Base-by-base conservation (phyloP, 2,329 filamentous ascomycete species). In the Teratosphaeria pseudoeucalypti region DNA sequence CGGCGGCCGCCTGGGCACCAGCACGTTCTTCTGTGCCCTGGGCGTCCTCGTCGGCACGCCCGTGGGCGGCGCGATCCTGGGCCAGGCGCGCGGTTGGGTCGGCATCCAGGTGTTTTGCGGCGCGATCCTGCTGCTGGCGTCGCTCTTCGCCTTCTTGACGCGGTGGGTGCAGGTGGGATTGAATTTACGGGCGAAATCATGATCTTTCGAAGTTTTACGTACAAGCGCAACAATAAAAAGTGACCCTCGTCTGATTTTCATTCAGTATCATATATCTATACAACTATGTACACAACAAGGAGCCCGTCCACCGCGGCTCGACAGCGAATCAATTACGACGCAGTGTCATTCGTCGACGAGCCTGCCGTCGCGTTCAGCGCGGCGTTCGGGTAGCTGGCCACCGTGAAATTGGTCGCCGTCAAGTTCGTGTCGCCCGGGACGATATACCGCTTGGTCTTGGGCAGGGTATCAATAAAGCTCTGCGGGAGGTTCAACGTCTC, bases 401-500 rank as follows among this genome's bases (percentile, higher is more conserved):
- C 27, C 4, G 68, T 72, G 57, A 76, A 77, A 54, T 76, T 71
- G 6, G 72, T 75, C 56, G 67, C 64, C 14, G 66, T 67, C 65
- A 76, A 59, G 57, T 77, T 67, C 49, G 59, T 69, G 57, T 72
- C 68, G 0, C 75, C 74, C 11, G 72, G 71, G 26, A 77, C 58
- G 54, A 77, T 73, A 52, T 72, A 74, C 1, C 69, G 71, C 65
- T 76, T 74, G 6, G 71, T 70, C 66, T 75, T 73, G 11, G 71
- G 72, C 58, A 77, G 58, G 4, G 65, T 66, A 16, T 68, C 66
- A 26, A 73, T 43, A 0, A 67, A 70, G 54, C 70, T 66, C 29
- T 72, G 68, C 29, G 61, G 64, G 52, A 71, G 67, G 3, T 68
- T 68, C 49, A 72, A 59, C 58, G 70, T 67, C 52, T 71, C 70